A percentile compares a stretch with the other conserved stretches of the same genome.
Conservation (phyloP, 2,329 filamentous ascomycete species). For the Epichloe baconii region DNA sequence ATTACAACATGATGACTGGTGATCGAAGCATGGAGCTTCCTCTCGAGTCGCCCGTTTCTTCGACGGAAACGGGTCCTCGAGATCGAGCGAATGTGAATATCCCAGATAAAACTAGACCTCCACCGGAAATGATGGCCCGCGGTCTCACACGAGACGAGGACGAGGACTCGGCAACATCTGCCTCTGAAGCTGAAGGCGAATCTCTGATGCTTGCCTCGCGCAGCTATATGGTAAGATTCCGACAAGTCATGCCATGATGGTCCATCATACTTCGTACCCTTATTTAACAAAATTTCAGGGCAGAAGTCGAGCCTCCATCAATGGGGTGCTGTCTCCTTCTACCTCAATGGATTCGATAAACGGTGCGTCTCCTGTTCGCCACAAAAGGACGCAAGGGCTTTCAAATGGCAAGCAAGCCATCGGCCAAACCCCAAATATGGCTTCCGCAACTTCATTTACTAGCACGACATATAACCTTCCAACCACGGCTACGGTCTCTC, state of each 20-base stretch:
- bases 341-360: conserved; percentile 88
- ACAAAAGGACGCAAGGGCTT: conserved; percentile 44
- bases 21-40: conserved; percentile 91
- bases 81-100: conserved; percentile 82
- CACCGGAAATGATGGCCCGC: conserved; percentile 79
- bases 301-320: conserved; percentile 51
- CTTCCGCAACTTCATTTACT: conserved; percentile 50
- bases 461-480: conserved; percentile 44
- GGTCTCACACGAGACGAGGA: conserved; percentile 76
- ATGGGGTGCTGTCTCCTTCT: conserved; percentile 67
- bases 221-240: conserved; percentile 48
- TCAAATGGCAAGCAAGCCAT: conserved; percentile 24
- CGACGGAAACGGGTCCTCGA: conserved; percentile 70
- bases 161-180: conserved; percentile 75
- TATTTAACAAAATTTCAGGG: conserved; percentile 24
- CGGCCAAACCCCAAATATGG: conserved; percentile 37
- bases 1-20: conserved; percentile 96
- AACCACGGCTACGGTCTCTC: conserved; percentile 50
- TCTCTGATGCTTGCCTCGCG: conserved; percentile 53
- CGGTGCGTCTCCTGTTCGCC: conserved; percentile 45
- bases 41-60: conserved; percentile 72
- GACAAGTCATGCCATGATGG: neutral
- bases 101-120: conserved; percentile 79
- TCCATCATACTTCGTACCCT: neutral
- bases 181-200: conserved; percentile 72